Percentiles rank a stretch among this genome's conserved stretches.
These are phyloP conservation scores for Russula earlei DNA, from an alignment of 768 basidiomycete genomes.

Conservation along the genomic window DNA sequence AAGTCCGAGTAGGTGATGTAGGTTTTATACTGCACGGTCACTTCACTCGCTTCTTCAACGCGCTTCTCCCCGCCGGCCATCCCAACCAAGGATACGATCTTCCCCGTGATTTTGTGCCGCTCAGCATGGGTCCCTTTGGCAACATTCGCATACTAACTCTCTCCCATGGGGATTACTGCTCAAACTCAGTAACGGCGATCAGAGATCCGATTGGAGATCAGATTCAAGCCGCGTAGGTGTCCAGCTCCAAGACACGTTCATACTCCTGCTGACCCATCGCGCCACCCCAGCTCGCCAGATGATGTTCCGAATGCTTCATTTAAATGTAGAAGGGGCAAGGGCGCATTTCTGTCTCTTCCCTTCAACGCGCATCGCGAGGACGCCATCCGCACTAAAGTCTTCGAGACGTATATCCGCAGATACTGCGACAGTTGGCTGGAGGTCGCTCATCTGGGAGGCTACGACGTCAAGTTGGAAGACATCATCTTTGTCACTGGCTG, in stretches of 20 bases:
- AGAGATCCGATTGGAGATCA: neutral
- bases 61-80: constrained; percentile 3
- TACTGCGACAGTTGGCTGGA: constrained; percentile 18
- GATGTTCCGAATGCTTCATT: neutral
- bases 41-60: constrained; percentile 20
- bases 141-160: constrained; percentile 2
- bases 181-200: neutral
- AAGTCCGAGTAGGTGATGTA: constrained; percentile 20
- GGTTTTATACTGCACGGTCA: constrained; percentile 18
- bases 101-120: neutral
- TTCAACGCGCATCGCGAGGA: constrained; percentile 2
- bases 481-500: constrained; percentile 19
- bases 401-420: constrained; percentile 13
- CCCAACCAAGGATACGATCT: neutral
- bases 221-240: constrained; percentile 6
- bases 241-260: neutral
- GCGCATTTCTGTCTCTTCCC: constrained; percentile 11
- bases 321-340: constrained; percentile 2
- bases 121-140: constrained; percentile 6
- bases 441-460: neutral
- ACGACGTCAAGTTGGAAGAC: constrained; percentile 11
- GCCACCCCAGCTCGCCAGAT: neutral
- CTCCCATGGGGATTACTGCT: neutral
- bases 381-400: constrained; percentile 12
- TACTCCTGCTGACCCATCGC: neutral